A percentile compares a stretch with the other conserved stretches of the same genome.
These are phyloP conservation scores for Closterium sp. DNA, from an alignment of 139 green algal genomes.

Conservation along the genomic window DNA sequence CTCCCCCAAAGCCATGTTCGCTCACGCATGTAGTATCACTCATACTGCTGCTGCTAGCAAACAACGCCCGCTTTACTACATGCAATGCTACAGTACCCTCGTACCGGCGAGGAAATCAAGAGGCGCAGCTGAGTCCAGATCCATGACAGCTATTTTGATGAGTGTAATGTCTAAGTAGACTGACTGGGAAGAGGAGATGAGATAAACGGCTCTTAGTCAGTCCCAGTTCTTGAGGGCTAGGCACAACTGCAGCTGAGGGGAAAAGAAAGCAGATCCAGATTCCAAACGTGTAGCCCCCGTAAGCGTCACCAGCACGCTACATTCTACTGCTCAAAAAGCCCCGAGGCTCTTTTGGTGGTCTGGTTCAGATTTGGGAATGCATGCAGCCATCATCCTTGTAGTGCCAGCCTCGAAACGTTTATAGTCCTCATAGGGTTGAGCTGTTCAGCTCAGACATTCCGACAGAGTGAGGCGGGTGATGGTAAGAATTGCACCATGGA, in stretches of 20 bases:
- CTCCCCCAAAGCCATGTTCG: too few species aligned
- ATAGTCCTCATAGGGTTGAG: not conserved
- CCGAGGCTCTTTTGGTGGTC: not conserved
- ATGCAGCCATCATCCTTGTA: not conserved
- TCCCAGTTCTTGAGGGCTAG: too few species aligned
- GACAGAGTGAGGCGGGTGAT: too few species aligned
- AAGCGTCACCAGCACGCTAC: not conserved
- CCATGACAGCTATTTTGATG: too few species aligned
- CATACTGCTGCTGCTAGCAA: too few species aligned
- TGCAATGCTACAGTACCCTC: not conserved
- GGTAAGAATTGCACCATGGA: too few species aligned
- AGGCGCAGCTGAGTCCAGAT: not conserved
- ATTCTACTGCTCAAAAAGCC: not conserved
- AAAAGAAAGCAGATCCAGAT: too few species aligned
- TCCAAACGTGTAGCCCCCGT: too few species aligned
- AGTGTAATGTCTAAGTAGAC: too few species aligned
- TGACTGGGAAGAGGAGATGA: not conserved
- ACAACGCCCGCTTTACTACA: too few species aligned
- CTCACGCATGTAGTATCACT: too few species aligned
- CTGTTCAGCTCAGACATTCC: not conserved
- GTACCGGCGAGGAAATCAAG: not conserved
- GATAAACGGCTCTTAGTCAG: not conserved
- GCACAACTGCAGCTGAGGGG: too few species aligned
- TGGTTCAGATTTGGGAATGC: not conserved
- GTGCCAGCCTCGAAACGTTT: not conserved